phyloP scores from a whole-genome alignment of 2,329 filamentous ascomycete species.

The Cytospora schulzeri region DNA sequence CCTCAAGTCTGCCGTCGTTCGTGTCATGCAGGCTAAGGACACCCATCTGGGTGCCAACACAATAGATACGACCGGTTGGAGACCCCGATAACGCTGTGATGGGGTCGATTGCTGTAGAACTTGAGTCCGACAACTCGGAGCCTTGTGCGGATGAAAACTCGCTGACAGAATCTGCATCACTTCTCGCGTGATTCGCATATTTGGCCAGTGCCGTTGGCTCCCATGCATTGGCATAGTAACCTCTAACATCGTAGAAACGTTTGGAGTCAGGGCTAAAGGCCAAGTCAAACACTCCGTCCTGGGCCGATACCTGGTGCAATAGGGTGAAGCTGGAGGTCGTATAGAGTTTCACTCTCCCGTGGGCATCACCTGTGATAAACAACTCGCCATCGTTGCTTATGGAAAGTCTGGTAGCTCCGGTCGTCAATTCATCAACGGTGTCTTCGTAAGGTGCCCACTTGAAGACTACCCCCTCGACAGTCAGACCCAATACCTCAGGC shows the following conservation, averaged over 20 bases:
- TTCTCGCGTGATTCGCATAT: not conserved
- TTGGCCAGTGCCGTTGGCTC: not conserved
- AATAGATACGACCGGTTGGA: not conserved
- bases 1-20: not conserved
- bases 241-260: slow-evolving; percentile 3
- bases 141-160: not conserved
- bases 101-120: not conserved
- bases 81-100: not conserved
- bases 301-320: not conserved
- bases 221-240: not conserved
- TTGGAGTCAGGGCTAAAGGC: not conserved
- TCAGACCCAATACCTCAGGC: not conserved
- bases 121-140: not conserved
- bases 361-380: not conserved
- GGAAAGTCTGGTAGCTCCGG: not conserved
- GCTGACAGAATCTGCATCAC: not conserved
- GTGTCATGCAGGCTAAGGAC: not conserved
- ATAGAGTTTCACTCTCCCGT: not conserved
- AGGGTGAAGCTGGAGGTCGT: not conserved
- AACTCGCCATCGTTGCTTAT: slow-evolving; percentile 6
- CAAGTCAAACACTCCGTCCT: not conserved
- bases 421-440: not conserved
- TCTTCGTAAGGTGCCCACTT: slow-evolving; percentile 5
- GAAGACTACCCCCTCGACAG: slow-evolving; percentile 3
- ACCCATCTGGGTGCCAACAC: slow-evolving; percentile 1